These are phyloP conservation scores for Rhizopogon parksii DNA, from an alignment of 1,284 basidiomycete genomes.

Conservation along the genomic window DNA sequence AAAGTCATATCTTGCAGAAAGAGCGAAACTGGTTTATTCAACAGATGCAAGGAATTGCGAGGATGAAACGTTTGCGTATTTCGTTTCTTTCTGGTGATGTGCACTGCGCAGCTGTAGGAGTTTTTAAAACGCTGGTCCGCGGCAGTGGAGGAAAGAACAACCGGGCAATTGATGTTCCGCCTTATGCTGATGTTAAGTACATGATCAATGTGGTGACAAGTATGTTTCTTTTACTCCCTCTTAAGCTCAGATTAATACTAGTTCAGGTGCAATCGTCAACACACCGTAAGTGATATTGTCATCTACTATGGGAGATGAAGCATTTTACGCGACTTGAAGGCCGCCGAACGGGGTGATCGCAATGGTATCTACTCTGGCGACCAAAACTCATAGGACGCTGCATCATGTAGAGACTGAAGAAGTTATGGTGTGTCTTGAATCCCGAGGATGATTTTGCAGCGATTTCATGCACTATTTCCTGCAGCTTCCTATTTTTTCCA, in stretches of 20 bases:
- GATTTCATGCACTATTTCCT: neutral
- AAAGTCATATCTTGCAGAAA: conserved; percentile 37
- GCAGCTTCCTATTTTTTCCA: conserved; percentile 73
- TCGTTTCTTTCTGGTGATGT: conserved; percentile 90
- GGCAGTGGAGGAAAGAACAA: conserved; percentile 33
- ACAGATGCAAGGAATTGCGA: conserved; percentile 67
- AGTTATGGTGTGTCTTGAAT: conserved; percentile 53
- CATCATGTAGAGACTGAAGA: conserved; percentile 78
- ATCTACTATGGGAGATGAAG: conserved; percentile 14
- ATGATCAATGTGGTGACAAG: conserved; percentile 82
- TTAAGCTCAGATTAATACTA: conserved; percentile 3
- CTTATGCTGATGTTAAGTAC: conserved; percentile 67
- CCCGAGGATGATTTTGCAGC: neutral
- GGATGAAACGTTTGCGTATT: conserved; percentile 57
- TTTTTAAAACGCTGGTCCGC: conserved; percentile 58
- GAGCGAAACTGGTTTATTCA: conserved; percentile 90
- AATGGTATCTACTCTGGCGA: conserved; percentile 76
- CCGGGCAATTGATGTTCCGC: conserved; percentile 39
- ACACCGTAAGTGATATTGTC: conserved; percentile 54
- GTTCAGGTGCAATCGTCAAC: conserved; percentile 71
- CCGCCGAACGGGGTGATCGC: conserved; percentile 74
- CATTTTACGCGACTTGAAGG: conserved; percentile 57
- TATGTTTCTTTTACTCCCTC: conserved; percentile 27
- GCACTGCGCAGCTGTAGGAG: conserved; percentile 79
- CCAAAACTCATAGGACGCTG: conserved; percentile 79